phyloP scores from a whole-genome alignment of 2,329 filamentous ascomycete species.

The Cercospora sp. region DNA sequence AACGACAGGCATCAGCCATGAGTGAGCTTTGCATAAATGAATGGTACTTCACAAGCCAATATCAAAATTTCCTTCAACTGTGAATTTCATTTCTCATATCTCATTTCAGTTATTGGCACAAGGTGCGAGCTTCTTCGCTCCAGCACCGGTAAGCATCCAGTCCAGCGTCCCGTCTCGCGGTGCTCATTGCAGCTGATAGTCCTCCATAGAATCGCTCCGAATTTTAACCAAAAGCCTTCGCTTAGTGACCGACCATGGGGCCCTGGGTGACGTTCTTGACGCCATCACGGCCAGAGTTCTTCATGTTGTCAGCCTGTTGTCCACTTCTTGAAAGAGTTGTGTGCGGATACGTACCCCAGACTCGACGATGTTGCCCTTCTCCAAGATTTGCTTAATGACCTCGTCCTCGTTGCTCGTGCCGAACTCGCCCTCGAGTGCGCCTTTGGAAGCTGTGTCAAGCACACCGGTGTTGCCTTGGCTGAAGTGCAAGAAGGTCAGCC shows the following conservation, averaged over 20 bases:
- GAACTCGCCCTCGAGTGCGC: conserved; percentile 79
- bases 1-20: neutral
- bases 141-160: neutral
- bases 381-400: conserved; percentile 76
- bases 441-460: conserved; percentile 73
- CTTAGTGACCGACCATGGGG: conserved; percentile 35
- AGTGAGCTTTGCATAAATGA: neutral
- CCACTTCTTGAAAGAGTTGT: neutral
- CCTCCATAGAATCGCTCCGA: neutral
- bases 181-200: neutral
- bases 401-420: conserved; percentile 78
- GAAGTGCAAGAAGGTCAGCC: conserved; percentile 15
- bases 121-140: conserved; percentile 3
- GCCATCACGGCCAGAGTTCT: conserved; percentile 42
- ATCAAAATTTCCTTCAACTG: neutral
- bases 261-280: conserved; percentile 48
- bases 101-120: conserved; percentile 15
- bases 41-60: neutral
- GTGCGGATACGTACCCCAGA: conserved; percentile 49
- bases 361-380: conserved; percentile 70
- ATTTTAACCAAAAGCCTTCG: neutral
- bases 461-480: conserved; percentile 86
- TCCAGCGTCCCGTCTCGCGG: neutral
- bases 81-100: conserved; percentile 24
- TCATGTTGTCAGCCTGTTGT: neutral